Evolutionary conservation across 2,329 filamentous ascomycete species (phyloP), one percentile per base, ranked within the genome.

Genomic region (Penicillium paneum): DNA sequence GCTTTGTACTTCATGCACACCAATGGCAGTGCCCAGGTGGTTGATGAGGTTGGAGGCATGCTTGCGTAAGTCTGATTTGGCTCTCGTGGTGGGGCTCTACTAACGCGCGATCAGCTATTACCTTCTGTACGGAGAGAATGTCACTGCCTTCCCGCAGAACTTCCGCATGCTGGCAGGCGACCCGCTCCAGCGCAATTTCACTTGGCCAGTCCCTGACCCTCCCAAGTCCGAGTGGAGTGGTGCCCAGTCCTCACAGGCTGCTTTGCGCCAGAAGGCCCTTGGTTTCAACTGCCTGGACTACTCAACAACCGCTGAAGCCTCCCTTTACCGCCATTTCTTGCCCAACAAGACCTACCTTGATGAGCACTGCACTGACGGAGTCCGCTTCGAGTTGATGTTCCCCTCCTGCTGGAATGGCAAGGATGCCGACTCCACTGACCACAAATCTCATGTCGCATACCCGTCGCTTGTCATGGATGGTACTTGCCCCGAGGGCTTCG

Each of bases 261-360:
- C 86, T 49, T 82, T 97, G 35, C 77, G 76, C 47, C 88, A 96
- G 78, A 91, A 92, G 58, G 90, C 92, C 10, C 65, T 97, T 28
- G 93, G 94, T 3, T 96, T 96, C 83, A 97, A 97, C 80, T 97
- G 94, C 75, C 77, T 99, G 57, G 87, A 97, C 82, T 97, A 97
- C 70, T 66, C 64, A 31, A 78, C 74, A 24, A 65, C 64, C 17
- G 78, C 88, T 2, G 91, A 96, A 72, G 81, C 82, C 1, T 88
- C 91, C 13, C 81, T 96, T 34, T 88, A 85, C 72, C 90, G 92
- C 61, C 92, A 96, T 73, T 86, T 83, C 69, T 67, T 97, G 64
- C 92, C 93, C 0, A 82, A 87, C 65, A 95, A 96, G 80, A 74
- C 75, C 0, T 95, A 84, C 69, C 79, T 96, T 34, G 91, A 97